These are phyloP conservation scores for Flagelloscypha sp. DNA, from an alignment of 768 basidiomycete genomes.

Conservation along the genomic window DNA sequence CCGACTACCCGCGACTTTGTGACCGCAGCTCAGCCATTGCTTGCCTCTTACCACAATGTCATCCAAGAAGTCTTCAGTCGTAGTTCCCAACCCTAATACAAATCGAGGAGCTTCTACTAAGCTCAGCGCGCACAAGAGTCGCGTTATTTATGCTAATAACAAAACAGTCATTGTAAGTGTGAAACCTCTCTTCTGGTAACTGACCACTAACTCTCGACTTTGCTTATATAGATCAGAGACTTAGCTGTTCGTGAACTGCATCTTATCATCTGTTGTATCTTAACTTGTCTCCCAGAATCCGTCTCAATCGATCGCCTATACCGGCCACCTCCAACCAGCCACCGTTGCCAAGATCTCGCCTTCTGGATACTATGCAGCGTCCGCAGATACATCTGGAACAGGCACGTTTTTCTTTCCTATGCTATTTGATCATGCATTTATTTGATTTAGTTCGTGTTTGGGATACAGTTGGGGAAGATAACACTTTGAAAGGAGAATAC, in stretches of 20 bases:
- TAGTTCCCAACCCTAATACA: slow-evolving; percentile 64
- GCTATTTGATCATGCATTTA: background rate
- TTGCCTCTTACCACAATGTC: slow-evolving; percentile 28
- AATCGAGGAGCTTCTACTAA: slow-evolving; percentile 64
- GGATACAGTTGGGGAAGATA: slow-evolving; percentile 85
- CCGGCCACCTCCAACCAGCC: slow-evolving; percentile 74
- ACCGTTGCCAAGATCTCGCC: slow-evolving; percentile 90
- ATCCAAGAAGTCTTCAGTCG: slow-evolving; percentile 41
- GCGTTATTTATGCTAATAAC: slow-evolving; percentile 81
- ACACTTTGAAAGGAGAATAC: slow-evolving; percentile 74
- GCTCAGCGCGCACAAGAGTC: slow-evolving; percentile 66
- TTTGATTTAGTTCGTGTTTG: slow-evolving; percentile 69
- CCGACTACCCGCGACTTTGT: no score
- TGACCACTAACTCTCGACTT: background rate
- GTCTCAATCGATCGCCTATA: slow-evolving; percentile 52
- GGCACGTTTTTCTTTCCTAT: slow-evolving; percentile 37
- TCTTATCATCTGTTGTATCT: background rate
- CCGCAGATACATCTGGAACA: slow-evolving; percentile 74
- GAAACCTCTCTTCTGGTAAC: background rate
- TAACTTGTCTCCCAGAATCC: slow-evolving; percentile 43
- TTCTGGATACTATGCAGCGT: slow-evolving; percentile 92
- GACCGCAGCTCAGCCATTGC: background rate
- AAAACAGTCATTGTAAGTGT: slow-evolving; percentile 76
- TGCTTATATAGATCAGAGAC: no score
- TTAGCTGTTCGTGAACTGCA: background rate